These are phyloP conservation scores for Diaporthe aspalathi DNA, from an alignment of 2,329 filamentous ascomycete species.

Conservation along the genomic window DNA sequence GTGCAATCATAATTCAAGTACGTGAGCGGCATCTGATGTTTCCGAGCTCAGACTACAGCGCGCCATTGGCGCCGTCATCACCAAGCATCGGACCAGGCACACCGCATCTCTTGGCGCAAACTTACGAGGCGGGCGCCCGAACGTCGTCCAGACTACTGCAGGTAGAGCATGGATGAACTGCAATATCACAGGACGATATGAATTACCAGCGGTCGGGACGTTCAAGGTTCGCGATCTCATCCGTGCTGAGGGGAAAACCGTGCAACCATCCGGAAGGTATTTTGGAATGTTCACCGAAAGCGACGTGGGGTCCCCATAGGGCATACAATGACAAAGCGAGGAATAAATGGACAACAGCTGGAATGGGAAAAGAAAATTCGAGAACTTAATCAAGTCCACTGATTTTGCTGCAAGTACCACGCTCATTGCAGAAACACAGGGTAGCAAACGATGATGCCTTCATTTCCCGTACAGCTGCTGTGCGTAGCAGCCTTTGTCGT, in stretches of 20 bases:
- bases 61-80: constrained; percentile 3
- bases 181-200: constrained; percentile 17
- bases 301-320: background rate
- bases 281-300: background rate
- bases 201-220: background rate
- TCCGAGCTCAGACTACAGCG: background rate
- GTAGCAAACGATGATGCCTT: background rate
- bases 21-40: constrained; percentile 10
- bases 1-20: constrained; percentile 22
- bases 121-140: constrained; percentile 1
- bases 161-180: constrained; percentile 9
- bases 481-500: background rate
- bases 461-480: background rate
- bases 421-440: background rate
- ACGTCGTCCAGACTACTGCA: background rate
- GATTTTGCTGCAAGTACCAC: background rate
- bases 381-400: background rate
- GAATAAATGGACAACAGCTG: background rate
- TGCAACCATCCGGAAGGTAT: background rate
- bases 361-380: background rate
- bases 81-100: constrained; percentile 10
- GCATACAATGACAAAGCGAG: background rate
- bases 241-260: background rate
- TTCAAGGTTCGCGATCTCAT: background rate
- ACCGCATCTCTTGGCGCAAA: constrained; percentile 4